Conservation (phyloP, 345 rosid genomes). For the Arabis hirsuta region DNA sequence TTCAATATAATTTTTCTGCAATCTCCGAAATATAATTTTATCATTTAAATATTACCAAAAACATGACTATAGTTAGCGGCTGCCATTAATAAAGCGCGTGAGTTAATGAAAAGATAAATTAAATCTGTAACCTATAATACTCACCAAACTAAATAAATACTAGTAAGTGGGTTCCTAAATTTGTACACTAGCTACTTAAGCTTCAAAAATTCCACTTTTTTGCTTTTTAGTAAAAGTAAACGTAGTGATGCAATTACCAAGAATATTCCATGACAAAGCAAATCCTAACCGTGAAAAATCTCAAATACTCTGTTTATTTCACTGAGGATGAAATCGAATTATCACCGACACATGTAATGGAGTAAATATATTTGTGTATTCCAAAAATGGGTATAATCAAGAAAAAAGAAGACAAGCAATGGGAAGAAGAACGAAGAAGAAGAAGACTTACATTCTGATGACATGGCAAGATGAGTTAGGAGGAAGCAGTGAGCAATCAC, state of each 20-base stretch:
- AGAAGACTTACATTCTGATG: slow-evolving; percentile 55
- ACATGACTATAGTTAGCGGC: background rate
- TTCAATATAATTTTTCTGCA: too few species aligned
- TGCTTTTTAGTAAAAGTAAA: background rate
- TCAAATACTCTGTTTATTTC: background rate
- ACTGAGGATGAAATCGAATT: background rate
- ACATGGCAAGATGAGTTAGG: slow-evolving; percentile 66
- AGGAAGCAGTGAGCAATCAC: slow-evolving; percentile 52
- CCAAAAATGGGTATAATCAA: background rate
- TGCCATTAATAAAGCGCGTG: slow-evolving; percentile 18
- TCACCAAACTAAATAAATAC: slow-evolving; percentile 1
- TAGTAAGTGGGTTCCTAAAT: slow-evolving; percentile 12
- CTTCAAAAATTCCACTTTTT: background rate
- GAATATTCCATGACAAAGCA: slow-evolving; percentile 5
- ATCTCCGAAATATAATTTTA: background rate
- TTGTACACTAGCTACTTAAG: background rate
- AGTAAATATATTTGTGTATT: background rate
- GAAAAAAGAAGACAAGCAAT: slow-evolving; percentile 17
- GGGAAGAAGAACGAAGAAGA: background rate
- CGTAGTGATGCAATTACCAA: background rate
- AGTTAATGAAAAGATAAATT: slow-evolving; percentile 13
- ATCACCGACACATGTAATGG: slow-evolving; percentile 28
- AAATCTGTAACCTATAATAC: background rate
- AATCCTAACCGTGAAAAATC: slow-evolving; percentile 7
- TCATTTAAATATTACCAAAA: background rate